A percentile compares a stretch with the other conserved stretches of the same genome.
Evolutionary conservation across 2,329 filamentous ascomycete genomes (phyloP).

Genomic region (Trichoderma harzianum): DNA sequence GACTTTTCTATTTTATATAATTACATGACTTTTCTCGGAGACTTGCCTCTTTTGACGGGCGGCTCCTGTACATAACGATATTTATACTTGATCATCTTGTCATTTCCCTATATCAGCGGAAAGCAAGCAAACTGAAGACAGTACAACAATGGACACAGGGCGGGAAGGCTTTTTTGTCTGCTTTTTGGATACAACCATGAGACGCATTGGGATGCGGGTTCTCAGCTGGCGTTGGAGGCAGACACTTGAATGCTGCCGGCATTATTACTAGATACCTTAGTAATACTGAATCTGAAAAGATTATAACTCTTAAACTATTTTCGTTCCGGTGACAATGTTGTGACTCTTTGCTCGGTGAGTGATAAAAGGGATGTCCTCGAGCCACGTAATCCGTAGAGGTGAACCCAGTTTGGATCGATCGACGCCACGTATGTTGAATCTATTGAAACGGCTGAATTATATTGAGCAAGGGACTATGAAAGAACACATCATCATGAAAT

Average conservation of each 20-base stretch:
- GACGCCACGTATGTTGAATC: background rate
- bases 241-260: background rate
- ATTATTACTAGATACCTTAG: constrained; percentile 9
- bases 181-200: constrained; percentile 27
- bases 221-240: constrained; percentile 18
- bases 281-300: background rate
- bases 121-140: constrained; percentile 14
- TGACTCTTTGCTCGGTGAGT: background rate
- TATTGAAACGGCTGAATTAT: background rate
- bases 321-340: background rate
- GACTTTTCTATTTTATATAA: constrained; percentile 11
- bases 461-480: background rate
- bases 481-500: background rate
- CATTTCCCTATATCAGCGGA: constrained; percentile 13
- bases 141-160: constrained; percentile 5
- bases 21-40: constrained; percentile 12
- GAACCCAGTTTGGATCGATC: background rate
- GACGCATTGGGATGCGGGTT: constrained; percentile 25
- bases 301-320: background rate
- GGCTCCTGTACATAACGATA: constrained; percentile 20
- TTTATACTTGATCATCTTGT: constrained; percentile 2
- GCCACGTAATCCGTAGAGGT: background rate
- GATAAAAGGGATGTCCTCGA: background rate
- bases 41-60: background rate
- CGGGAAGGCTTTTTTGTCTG: constrained; percentile 16